These are phyloP conservation scores for Psidium guajava DNA, from an alignment of 345 rosid genomes.

Conservation along the genomic window DNA sequence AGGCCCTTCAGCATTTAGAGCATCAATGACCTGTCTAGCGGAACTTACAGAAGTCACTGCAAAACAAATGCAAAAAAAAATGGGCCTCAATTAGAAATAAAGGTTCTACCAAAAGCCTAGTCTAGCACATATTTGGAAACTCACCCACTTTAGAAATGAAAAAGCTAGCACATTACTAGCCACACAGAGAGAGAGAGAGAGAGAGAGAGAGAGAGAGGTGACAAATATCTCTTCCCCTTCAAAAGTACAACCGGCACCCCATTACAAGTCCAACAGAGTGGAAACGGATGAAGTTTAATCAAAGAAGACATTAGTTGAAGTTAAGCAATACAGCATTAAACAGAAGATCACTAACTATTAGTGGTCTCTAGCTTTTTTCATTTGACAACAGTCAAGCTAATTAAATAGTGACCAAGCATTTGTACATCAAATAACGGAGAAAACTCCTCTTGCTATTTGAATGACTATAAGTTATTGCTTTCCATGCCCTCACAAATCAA, in stretches of 20 bases:
- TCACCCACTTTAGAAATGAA: background rate
- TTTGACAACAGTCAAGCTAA: background rate
- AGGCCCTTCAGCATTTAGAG: slow-evolving; percentile 90
- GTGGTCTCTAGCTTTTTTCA: background rate
- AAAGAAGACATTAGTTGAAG: background rate
- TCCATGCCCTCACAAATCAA: background rate
- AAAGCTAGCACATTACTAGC: background rate
- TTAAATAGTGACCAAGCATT: background rate
- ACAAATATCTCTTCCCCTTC: background rate
- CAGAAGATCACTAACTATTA: background rate
- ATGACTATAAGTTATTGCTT: background rate
- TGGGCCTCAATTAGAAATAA: background rate
- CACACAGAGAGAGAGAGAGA: background rate
- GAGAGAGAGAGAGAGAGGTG: background rate
- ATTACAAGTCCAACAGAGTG: background rate
- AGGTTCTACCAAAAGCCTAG: background rate
- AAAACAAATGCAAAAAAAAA: slow-evolving; percentile 3
- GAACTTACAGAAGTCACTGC: slow-evolving; percentile 87
- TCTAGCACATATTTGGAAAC: background rate
- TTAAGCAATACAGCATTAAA: background rate
- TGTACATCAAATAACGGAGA: background rate
- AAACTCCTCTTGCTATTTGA: background rate
- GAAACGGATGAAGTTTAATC: background rate
- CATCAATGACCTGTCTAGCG: slow-evolving; percentile 93
- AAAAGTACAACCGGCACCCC: background rate